A percentile compares a stretch with the other conserved stretches of the same genome.
phyloP scores from a whole-genome alignment of 495 filamentous ascomycete species.

The Filosporella fistucella region DNA sequence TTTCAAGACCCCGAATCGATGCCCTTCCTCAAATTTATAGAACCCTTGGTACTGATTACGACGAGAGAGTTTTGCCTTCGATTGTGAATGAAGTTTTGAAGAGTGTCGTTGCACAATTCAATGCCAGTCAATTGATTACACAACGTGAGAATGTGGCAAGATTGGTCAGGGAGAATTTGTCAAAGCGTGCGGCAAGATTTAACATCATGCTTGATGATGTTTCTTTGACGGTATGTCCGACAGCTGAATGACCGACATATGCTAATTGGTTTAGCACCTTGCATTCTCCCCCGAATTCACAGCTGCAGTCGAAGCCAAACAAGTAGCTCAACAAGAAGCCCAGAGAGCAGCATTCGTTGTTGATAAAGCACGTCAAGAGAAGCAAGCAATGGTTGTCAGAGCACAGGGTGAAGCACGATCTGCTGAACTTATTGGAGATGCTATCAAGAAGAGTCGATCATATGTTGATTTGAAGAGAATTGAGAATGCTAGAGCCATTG shows the following conservation, averaged over 20 bases:
- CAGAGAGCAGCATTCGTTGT: conserved; percentile 96
- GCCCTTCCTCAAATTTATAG: conserved; percentile 95
- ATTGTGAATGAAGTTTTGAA: conserved; percentile 99
- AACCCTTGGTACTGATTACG: conserved; percentile 92
- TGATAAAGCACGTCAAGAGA: conserved; percentile 98
- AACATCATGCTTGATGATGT: conserved; percentile 98
- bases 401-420: conserved; percentile 99
- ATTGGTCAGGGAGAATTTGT: conserved; percentile 89
- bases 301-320: conserved; percentile 96
- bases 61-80: conserved; percentile 92
- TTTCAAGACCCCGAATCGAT: conserved; percentile 81
- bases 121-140: conserved; percentile 95
- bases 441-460: conserved; percentile 97
- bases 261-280: conserved; percentile 63
- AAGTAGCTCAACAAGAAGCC: conserved; percentile 97
- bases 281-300: conserved; percentile 99
- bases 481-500: conserved; percentile 90
- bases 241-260: conserved; percentile 9
- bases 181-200: conserved; percentile 86
- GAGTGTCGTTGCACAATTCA: conserved; percentile 98
- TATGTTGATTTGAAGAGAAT: conserved; percentile 97
- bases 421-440: conserved; percentile 95
- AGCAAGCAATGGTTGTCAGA: conserved; percentile 97
- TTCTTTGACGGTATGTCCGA: conserved; percentile 75
- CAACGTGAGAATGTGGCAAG: conserved; percentile 94